phyloP scores from a whole-genome alignment of 805 yeast genomes.

The Candida verbasci region DNA sequence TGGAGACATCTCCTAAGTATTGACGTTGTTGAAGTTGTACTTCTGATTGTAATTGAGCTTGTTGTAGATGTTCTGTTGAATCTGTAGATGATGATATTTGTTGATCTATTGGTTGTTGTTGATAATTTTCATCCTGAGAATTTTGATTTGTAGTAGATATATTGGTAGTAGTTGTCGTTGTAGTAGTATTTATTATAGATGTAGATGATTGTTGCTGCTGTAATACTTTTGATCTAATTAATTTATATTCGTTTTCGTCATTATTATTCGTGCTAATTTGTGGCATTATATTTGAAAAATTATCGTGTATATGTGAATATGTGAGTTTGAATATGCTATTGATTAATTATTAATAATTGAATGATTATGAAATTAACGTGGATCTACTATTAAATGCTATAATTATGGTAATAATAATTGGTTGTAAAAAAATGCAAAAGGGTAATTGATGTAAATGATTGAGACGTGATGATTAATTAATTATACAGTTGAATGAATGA shows the following conservation, averaged over 20 bases:
- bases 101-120: not conserved
- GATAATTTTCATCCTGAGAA: not conserved
- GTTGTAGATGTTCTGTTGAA: not conserved
- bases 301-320: not conserved
- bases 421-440: too few relatives aligned
- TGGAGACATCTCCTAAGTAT: conserved; percentile 36
- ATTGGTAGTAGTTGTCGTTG: not conserved
- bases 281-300: conserved; percentile 6
- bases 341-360: not conserved
- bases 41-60: not conserved
- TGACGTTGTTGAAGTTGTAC: conserved; percentile 14
- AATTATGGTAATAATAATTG: too few relatives aligned
- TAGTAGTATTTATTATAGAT: not conserved
- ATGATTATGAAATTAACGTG: too few relatives aligned
- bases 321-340: not conserved
- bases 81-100: not conserved
- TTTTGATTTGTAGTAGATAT: conserved; percentile 1
- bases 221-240: conserved; percentile 26
- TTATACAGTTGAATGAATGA: too few relatives aligned
- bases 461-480: too few relatives aligned
- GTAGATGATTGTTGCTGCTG: conserved; percentile 6
- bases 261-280: conserved; percentile 21
- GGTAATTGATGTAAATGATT: too few relatives aligned
- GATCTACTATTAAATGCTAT: too few relatives aligned
- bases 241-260: conserved; percentile 34